These are phyloP conservation scores for Entrophospora sp. DNA, from an alignment of 192 early-diverging fungal genomes.

Conservation along the genomic window DNA sequence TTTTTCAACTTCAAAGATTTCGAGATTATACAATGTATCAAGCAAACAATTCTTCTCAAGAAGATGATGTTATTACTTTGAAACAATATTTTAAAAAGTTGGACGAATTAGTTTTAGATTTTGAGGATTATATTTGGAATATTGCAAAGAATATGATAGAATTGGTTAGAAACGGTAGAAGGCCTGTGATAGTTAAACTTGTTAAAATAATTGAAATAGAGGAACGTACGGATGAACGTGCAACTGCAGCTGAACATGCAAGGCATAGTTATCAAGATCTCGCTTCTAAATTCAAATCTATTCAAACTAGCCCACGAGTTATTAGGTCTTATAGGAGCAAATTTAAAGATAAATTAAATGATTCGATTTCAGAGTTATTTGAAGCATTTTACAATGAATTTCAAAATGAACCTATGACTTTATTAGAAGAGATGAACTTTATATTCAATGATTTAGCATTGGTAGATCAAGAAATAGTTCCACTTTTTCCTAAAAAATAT, in stretches of 20 bases:
- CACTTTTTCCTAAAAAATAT: conserved; percentile 83
- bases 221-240: conserved; percentile 80
- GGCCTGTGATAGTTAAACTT: conserved; percentile 72
- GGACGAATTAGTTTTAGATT: conserved; percentile 71
- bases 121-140: conserved; percentile 82
- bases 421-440: conserved; percentile 64
- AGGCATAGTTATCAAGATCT: conserved; percentile 39
- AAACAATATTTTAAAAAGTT: conserved; percentile 78
- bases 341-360: conserved; percentile 68
- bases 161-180: conserved; percentile 60
- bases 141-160: conserved; percentile 72
- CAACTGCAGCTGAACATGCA: conserved; percentile 37
- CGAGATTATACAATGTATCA: conserved; percentile 76
- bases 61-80: conserved; percentile 79
- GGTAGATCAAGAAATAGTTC: conserved; percentile 79
- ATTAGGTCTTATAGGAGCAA: conserved; percentile 72
- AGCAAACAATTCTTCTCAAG: conserved; percentile 49
- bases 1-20: conserved; percentile 84
- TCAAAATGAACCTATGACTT: conserved; percentile 47
- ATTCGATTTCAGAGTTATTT: conserved; percentile 61
- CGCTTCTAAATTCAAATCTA: conserved; percentile 31
- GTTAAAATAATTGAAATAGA: conserved; percentile 94
- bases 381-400: conserved; percentile 51
- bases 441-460: conserved; percentile 85
- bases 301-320: conserved; percentile 35